Base-by-base conservation (phyloP, 228 moss, liverwort and hornwort species). In the Sphagnum fallax region DNA sequence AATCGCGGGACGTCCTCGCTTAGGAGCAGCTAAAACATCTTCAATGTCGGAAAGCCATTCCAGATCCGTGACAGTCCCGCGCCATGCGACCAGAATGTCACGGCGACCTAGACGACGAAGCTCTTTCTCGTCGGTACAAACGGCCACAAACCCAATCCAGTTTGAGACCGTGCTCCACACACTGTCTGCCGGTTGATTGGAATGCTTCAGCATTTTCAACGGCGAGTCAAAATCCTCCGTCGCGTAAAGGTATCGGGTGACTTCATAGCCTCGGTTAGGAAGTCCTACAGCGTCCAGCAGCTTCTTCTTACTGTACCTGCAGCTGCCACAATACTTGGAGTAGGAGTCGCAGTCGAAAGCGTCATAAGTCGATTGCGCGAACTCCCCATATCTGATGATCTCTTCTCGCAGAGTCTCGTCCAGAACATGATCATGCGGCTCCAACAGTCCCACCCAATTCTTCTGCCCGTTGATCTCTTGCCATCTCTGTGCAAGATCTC, bases 61-160 rank as follows among this genome's bases (percentile, higher is more conserved):
- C 8, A 82, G 50, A 16, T 58, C 49, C 14, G 79, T 67, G 8
- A 83, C 73, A 1, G 92, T 92, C 1, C 94, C 94, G 6, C 94
- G 78, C 94, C 94, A 95, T 5, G 77, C 90, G 49, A 95, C 83
- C 2, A 92, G 60, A 5, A 92, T 88, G 14, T 95, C 94, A 4
- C 94, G 73, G 0, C 94, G 81, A 1, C 94, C 94, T 5, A 92
- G 79, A 57, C 84, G 73, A 66, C 53, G 48, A 51, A 92, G 73
- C 65, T 90, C 92, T 9, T 75, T 50, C 16, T 81, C 82, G 50
- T 86, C 86, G 4, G 74, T 89, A 80, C 92, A 92, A 0, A 95
- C 90, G 5, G 94, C 94, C 5, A 95, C 79, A 58, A 75, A 95
- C 0, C 94, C 94, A 75, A 88, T 84, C 81, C 92, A 95, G 61